Evolutionary conservation across 1,139 yeast species (phyloP), one percentile per base, ranked within the genome.

Genomic region (Geotrichum citri-aurantii): DNA sequence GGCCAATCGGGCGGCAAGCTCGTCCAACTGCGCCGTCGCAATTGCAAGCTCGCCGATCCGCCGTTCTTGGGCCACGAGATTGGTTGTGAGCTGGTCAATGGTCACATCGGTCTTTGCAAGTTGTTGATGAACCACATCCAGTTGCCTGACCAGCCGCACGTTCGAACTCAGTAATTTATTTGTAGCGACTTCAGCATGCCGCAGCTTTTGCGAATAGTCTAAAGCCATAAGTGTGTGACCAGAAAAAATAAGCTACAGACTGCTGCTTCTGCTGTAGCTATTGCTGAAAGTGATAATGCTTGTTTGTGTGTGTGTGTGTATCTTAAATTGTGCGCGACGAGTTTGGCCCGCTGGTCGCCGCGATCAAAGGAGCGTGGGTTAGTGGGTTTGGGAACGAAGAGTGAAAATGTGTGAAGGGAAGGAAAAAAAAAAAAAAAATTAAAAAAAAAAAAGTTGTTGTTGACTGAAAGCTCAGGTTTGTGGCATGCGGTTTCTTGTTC

Each of bases 121-220:
- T 17, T 63, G 60, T 27, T 50, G 58, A 17, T 65, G 62, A 24
- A 60, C 44, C 14, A 54, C 59, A n/a, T 55, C 55, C 17, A 65
- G 60, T 55, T 65, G 64, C 21, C 60, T 55, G 10, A 66, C 53
- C 33, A 67, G 61, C 42, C 61, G 65, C 19, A 61, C 59, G 55
- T 67, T 66, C 40, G 61, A 55, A 40, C 50, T 52, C 29, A 67
- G 56, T n/a, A 67, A n/a, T 14, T 37, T 37, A 14, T 2, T 14
- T n/a, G 17, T 57, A 23, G 48, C 48, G 47, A 57, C 52, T 49
- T 66, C 65, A 31, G 62, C 59, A 3, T 29, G 44, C 44, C 29
- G 44, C 42, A 44, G 29, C 55, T 44, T 46, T 23, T 10, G 14
- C n/a, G 12, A 21, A 10, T 48, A 26, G 37, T 11, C 33, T 44